Evolutionary conservation across 208 protist genomes (phyloP).

Genomic region (Wallacemonas rigidus): DNA sequence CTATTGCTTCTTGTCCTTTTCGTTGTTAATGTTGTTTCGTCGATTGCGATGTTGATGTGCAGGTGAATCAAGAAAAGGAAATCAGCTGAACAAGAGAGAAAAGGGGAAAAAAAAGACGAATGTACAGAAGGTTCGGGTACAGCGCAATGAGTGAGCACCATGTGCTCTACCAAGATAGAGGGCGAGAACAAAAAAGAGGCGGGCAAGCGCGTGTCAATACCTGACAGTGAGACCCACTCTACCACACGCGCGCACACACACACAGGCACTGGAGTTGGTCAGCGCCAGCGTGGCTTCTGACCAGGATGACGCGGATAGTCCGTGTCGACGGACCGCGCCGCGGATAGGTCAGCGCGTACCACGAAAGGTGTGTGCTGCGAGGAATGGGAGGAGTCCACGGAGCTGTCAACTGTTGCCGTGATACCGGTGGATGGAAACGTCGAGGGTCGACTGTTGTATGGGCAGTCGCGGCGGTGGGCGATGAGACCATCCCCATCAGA

Average conservation of each 20-base stretch:
- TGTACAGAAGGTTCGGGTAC: background rate
- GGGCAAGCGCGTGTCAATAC: no score
- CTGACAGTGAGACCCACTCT: no score
- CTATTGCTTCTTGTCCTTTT: no score
- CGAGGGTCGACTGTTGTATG: background rate
- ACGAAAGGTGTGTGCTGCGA: constrained; percentile 61
- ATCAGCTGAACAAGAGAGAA: no score
- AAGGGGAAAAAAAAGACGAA: constrained; percentile 10
- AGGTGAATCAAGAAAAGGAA: background rate
- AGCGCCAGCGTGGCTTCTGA: constrained; percentile 10
- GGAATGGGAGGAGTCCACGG: constrained; percentile 1
- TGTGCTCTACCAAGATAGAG: no score
- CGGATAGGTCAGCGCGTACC: constrained; percentile 49
- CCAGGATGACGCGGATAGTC: background rate
- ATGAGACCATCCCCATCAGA: background rate
- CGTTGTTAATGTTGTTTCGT: no score
- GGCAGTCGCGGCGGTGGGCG: background rate
- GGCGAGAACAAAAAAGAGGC: no score
- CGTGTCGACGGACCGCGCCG: constrained; percentile 29
- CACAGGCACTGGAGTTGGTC: background rate
- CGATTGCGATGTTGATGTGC: no score
- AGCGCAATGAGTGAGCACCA: no score
- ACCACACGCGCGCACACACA: background rate
- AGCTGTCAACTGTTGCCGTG: background rate
- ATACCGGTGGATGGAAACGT: background rate